Conservation (phyloP, 176 grass and related monocot species). For the Tillandsia fasciculata region DNA sequence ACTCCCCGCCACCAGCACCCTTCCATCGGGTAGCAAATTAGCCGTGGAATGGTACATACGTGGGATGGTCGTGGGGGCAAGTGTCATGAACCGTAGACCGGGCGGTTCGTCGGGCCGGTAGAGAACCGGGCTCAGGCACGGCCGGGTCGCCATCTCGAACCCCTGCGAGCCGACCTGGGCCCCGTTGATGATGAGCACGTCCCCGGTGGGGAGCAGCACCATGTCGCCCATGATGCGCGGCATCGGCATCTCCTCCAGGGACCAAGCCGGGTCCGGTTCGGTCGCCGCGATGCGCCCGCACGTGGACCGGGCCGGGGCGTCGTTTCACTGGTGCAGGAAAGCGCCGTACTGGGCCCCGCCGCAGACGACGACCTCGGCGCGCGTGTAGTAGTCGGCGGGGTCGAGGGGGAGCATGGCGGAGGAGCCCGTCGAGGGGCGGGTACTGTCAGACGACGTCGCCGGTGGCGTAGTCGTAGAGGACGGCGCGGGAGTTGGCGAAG, state of each 20-base stretch:
- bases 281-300: conserved; percentile 19
- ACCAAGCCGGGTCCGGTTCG: conserved; percentile 12
- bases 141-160: conserved; percentile 8
- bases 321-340: conserved; percentile 11
- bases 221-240: conserved; percentile 24
- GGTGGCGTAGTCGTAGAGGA: conserved; percentile 5
- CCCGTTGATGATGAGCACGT: conserved; percentile 18
- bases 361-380: conserved; percentile 21
- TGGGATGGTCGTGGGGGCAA: conserved; percentile 9
- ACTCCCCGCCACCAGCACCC: conserved; percentile 20
- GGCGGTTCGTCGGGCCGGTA: conserved; percentile 20
- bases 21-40: conserved; percentile 18
- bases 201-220: conserved; percentile 20
- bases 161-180: conserved; percentile 22
- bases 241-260: conserved; percentile 23
- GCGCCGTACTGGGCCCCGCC: conserved; percentile 20
- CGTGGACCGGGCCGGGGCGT: background rate
- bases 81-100: conserved; percentile 18
- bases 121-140: conserved; percentile 13
- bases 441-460: conserved; percentile 17
- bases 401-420: conserved; percentile 15
- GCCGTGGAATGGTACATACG: conserved; percentile 25
- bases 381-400: conserved; percentile 7
- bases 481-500: too few relatives aligned
- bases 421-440: conserved; percentile 12